Conservation (phyloP, 2,329 filamentous ascomycete species). For the Botrytis tulipae region DNA sequence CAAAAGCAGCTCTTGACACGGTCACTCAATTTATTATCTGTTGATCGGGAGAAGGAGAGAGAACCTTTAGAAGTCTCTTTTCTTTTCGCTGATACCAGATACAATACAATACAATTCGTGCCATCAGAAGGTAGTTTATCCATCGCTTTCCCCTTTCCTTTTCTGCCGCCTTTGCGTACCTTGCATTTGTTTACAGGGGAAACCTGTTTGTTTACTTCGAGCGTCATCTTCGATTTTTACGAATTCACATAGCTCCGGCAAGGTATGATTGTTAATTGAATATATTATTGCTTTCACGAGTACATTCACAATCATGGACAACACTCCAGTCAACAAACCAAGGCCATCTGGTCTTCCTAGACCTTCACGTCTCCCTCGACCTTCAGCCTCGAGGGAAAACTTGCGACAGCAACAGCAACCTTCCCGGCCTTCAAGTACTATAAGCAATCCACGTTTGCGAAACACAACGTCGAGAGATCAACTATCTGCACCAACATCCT, state of each 20-base stretch:
- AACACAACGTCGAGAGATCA: constrained; percentile 30
- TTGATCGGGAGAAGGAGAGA: neutral
- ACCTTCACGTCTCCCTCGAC: constrained; percentile 52
- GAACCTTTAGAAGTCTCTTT: constrained; percentile 10
- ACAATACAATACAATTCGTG: neutral
- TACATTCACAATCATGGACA: constrained; percentile 33
- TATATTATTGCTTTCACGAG: neutral
- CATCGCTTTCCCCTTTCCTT: neutral
- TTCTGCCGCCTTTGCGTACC: neutral
- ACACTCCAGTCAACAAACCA: constrained; percentile 25
- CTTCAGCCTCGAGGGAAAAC: constrained; percentile 48
- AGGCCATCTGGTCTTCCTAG: constrained; percentile 46
- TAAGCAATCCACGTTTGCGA: constrained; percentile 34
- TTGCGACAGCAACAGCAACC: constrained; percentile 41
- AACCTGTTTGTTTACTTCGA: constrained; percentile 8
- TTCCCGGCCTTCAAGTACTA: constrained; percentile 18
- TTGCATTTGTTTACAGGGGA: constrained; percentile 2
- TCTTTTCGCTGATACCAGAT: neutral
- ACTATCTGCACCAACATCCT: constrained; percentile 23
- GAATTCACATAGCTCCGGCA: neutral
- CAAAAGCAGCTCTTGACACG: constrained; percentile 12
- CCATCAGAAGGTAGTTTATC: neutral
- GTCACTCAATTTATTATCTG: constrained; percentile 18
- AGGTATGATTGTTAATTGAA: constrained; percentile 25
- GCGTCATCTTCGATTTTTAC: neutral